Conservation (phyloP, 768 basidiomycete species). For the Amyloporia xantha region DNA sequence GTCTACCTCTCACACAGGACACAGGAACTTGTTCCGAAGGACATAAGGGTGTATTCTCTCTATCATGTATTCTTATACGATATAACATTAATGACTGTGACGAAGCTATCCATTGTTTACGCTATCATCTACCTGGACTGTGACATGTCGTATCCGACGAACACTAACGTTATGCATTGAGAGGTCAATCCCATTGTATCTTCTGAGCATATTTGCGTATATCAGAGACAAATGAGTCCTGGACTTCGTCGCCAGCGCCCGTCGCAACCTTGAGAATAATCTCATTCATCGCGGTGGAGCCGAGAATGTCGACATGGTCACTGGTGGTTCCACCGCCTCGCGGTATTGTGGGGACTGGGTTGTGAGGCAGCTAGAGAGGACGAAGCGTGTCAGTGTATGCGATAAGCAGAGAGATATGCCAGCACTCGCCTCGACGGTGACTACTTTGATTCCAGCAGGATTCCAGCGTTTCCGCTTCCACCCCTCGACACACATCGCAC, state of each 20-base stretch:
- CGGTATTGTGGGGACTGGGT: slow-evolving; percentile 61
- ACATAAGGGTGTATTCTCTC: no score
- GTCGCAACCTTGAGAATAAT: slow-evolving; percentile 88
- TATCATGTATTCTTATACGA: no score
- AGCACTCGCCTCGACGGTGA: slow-evolving; percentile 83
- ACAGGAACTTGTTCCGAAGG: no score
- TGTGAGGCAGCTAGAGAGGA: slow-evolving; percentile 63
- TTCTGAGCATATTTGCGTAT: slow-evolving; percentile 70
- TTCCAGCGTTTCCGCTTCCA: slow-evolving; percentile 91
- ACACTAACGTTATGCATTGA: no score
- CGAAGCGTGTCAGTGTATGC: no score
- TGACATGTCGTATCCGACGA: no score
- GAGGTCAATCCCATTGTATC: slow-evolving; percentile 65
- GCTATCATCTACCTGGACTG: no score
- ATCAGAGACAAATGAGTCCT: slow-evolving; percentile 64
- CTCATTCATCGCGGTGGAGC: slow-evolving; percentile 79
- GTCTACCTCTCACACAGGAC: no score
- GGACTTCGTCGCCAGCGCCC: slow-evolving; percentile 67
- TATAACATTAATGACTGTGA: no score
- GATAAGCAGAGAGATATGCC: no score
- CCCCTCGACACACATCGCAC: slow-evolving; percentile 95
- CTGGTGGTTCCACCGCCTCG: slow-evolving; percentile 90
- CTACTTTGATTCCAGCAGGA: slow-evolving; percentile 79
- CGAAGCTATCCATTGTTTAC: no score
- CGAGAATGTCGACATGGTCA: slow-evolving; percentile 71